Percentiles rank a stretch among this genome's conserved stretches.
These are phyloP conservation scores for Exophiala aquamarina DNA, from an alignment of 2,329 filamentous ascomycete genomes.

Conservation along the genomic window DNA sequence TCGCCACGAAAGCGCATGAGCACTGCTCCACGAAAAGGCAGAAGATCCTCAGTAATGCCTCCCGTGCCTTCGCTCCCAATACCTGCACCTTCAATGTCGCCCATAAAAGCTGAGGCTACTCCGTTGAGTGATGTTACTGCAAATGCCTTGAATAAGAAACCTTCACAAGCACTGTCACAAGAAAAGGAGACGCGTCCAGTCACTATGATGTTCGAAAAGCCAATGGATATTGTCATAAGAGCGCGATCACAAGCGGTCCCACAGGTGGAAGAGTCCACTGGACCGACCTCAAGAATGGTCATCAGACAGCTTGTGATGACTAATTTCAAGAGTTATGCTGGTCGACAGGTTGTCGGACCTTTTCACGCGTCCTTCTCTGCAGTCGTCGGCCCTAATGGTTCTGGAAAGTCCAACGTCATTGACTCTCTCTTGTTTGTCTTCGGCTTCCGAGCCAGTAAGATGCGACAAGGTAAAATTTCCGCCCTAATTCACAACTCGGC, in stretches of 20 bases:
- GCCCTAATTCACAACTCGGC: conserved; percentile 97
- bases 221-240: conserved; percentile 91
- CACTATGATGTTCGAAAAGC: conserved; percentile 77
- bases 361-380: conserved; percentile 98
- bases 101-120: conserved; percentile 55
- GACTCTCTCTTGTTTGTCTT: conserved; percentile 99
- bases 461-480: conserved; percentile 98
- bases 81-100: conserved; percentile 56
- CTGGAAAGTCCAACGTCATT: conserved; percentile 98
- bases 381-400: conserved; percentile 95
- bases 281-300: conserved; percentile 82
- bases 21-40: conserved; percentile 42
- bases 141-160: conserved; percentile 63
- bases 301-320: conserved; percentile 88
- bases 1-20: conserved; percentile 70
- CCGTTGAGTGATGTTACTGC: conserved; percentile 74
- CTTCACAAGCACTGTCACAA: conserved; percentile 42
- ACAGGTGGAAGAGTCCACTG: conserved; percentile 69
- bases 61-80: conserved; percentile 42
- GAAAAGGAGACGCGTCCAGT: conserved; percentile 72
- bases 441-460: conserved; percentile 97
- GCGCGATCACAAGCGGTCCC: conserved; percentile 64
- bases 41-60: conserved; percentile 35
- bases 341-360: conserved; percentile 89
- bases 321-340: conserved; percentile 99